Percentiles rank a stretch among this genome's conserved stretches.
phyloP scores from a whole-genome alignment of 2,329 filamentous ascomycete species.

The Tolypocladium capitatum region DNA sequence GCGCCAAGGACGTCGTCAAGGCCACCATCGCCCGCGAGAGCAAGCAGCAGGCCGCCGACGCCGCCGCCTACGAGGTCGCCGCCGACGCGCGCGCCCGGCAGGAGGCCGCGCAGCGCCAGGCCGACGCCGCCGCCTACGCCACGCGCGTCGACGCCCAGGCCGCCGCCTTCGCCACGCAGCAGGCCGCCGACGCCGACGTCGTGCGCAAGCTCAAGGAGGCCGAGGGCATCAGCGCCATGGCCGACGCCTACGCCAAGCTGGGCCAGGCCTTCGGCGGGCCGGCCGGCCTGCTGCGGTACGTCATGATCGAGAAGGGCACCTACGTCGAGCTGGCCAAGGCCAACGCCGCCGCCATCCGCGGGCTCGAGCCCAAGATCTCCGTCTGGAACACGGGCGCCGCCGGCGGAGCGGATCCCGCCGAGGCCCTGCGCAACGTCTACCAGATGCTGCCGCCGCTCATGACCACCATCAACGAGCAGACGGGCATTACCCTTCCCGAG shows the following conservation, averaged over 20 bases:
- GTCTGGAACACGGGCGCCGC: slow-evolving; percentile 75
- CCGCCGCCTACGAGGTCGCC: slow-evolving; percentile 49
- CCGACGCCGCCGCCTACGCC: slow-evolving; percentile 40
- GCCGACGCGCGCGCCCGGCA: slow-evolving; percentile 44
- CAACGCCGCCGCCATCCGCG: slow-evolving; percentile 62
- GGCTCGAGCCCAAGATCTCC: slow-evolving; percentile 77
- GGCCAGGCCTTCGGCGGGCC: slow-evolving; percentile 64
- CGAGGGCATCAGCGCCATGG: slow-evolving; percentile 64
- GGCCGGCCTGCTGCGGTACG: slow-evolving; percentile 64
- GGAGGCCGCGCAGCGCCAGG: slow-evolving; percentile 37
- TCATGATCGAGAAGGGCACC: slow-evolving; percentile 76
- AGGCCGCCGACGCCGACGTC: slow-evolving; percentile 46
- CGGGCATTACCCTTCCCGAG: slow-evolving; percentile 64
- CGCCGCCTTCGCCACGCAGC: slow-evolving; percentile 20
- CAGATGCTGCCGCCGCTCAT: slow-evolving; percentile 74
- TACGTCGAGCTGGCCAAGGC: slow-evolving; percentile 67
- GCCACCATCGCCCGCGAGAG: slow-evolving; percentile 57
- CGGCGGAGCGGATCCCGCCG: slow-evolving; percentile 38
- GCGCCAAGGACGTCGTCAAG: slow-evolving; percentile 66
- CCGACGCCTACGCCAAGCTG: slow-evolving; percentile 64
- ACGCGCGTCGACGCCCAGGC: slow-evolving; percentile 33
- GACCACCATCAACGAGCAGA: slow-evolving; percentile 79
- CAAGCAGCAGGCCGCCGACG: slow-evolving; percentile 55
- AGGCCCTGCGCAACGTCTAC: slow-evolving; percentile 62
- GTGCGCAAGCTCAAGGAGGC: slow-evolving; percentile 57